Evolutionary conservation across 257 asterid genomes (phyloP).

Genomic region (Solanum lycopersicoides): DNA sequence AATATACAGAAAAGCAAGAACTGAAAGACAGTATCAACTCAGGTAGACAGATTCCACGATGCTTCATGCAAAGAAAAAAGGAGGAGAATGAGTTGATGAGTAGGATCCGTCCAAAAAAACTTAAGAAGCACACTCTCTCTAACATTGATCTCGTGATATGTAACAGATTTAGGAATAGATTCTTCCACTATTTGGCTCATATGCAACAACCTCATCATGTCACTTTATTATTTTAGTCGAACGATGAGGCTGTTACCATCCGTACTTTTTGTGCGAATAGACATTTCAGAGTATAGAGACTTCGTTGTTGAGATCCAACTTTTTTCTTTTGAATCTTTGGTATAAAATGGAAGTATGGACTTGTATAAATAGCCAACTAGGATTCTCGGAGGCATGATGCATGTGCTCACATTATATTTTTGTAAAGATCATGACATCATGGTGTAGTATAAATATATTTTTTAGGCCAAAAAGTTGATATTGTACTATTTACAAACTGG

Average conservation of each 20-base stretch:
- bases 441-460: background rate
- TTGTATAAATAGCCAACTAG: background rate
- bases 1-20: background rate
- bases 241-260: background rate
- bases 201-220: background rate
- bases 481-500: background rate
- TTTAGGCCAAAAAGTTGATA: background rate
- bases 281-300: background rate
- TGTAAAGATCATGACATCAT: background rate
- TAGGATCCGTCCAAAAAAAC: background rate
- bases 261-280: background rate
- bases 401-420: background rate
- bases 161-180: background rate
- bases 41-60: background rate
- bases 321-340: background rate
- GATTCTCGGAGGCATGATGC: background rate
- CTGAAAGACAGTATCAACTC: background rate
- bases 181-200: background rate
- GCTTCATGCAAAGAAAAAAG: background rate
- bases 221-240: background rate
- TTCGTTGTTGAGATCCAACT: background rate
- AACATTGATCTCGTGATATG: background rate
- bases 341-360: background rate
- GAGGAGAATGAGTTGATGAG: background rate
- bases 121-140: background rate